Percentiles rank a stretch among this genome's conserved stretches.
These are phyloP conservation scores for Fusarium veterinarium DNA, from an alignment of 2,329 filamentous ascomycete genomes.

Conservation along the genomic window DNA sequence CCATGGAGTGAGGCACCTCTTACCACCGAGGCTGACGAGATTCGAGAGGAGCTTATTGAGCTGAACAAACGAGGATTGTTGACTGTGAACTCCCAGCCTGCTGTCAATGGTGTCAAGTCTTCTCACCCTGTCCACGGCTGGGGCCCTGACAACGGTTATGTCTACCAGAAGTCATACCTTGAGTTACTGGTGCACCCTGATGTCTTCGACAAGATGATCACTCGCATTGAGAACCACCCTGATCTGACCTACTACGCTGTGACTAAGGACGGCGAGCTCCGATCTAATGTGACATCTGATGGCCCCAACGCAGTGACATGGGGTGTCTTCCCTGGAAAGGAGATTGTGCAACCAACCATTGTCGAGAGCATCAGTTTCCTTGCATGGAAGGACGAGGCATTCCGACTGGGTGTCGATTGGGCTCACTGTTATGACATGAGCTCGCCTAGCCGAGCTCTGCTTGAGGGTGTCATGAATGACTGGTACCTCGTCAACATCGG, in stretches of 20 bases:
- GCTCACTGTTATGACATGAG: slow-evolving; percentile 85
- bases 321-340: slow-evolving; percentile 98
- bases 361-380: slow-evolving; percentile 98
- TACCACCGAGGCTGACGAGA: slow-evolving; percentile 81
- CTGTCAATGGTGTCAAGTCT: slow-evolving; percentile 90
- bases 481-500: slow-evolving; percentile 98
- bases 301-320: slow-evolving; percentile 98
- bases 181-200: slow-evolving; percentile 89
- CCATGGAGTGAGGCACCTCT: slow-evolving; percentile 96
- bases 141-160: slow-evolving; percentile 94
- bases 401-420: slow-evolving; percentile 92
- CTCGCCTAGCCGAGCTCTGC: slow-evolving; percentile 81
- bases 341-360: slow-evolving; percentile 99
- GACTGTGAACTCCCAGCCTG: slow-evolving; percentile 97
- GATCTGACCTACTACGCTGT: slow-evolving; percentile 96
- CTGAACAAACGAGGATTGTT: slow-evolving; percentile 89
- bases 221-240: slow-evolving; percentile 79
- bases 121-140: slow-evolving; percentile 89
- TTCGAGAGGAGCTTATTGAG: slow-evolving; percentile 80
- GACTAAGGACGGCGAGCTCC: slow-evolving; percentile 82
- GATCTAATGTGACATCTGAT: slow-evolving; percentile 85
- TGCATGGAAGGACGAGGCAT: slow-evolving; percentile 98
- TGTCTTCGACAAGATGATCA: slow-evolving; percentile 80
- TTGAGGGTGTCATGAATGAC: slow-evolving; percentile 85
- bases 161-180: slow-evolving; percentile 98